Base-by-base conservation (phyloP, 495 filamentous ascomycete genomes). In the Cladorrhinum samala region DNA sequence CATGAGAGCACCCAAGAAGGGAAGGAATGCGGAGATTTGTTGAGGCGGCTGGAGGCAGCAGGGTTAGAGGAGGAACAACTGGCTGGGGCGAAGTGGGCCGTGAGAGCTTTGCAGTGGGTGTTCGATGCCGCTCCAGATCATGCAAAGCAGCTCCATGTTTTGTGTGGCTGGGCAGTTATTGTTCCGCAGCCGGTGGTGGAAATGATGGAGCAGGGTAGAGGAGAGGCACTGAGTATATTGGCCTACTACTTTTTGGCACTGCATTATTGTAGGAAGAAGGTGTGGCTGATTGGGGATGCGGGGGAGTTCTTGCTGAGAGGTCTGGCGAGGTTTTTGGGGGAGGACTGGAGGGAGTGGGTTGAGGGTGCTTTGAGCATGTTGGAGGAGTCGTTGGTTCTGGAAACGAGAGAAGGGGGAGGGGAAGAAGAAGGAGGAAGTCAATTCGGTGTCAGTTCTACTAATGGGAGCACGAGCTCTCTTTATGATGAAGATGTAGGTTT, bases 171-270 rank as follows among this genome's bases (percentile, higher is more conserved):
- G 58, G 52, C 52, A 1, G 49, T 53, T 6, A 56, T 68, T 59
- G 49, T 68, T 9, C 39, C 38, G 9, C 20, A 25, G 38, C 36
- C 54, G 4, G 61, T 68, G 33, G 56, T 61, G 9, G 25, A 16
- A 2, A 55, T 69, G 52, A 36, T 71, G 3, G 56, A 60, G 38
- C 37, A 47, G 3, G 59, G 54, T 3, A 23, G 52, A 4, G 62
- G 66, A 0, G 64, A 69, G 55, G 64, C 65, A 0, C 17, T 69
- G 38, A 64, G 58, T 1, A 30, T 69, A 2, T 49, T 71, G 4
- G 60, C 50, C 2, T 68, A 69, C 44, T 69, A 63, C 51, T 69
- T 62, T 36, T 44, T 66, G 14, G 57, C 60, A 3, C 41, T 71
- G 11, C 59, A 69, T 18, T 25, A 40, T 25, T 56, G 51, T 33